Conservation (phyloP, 495 filamentous ascomycete genomes). For the Aspergillus bertholletiae region DNA sequence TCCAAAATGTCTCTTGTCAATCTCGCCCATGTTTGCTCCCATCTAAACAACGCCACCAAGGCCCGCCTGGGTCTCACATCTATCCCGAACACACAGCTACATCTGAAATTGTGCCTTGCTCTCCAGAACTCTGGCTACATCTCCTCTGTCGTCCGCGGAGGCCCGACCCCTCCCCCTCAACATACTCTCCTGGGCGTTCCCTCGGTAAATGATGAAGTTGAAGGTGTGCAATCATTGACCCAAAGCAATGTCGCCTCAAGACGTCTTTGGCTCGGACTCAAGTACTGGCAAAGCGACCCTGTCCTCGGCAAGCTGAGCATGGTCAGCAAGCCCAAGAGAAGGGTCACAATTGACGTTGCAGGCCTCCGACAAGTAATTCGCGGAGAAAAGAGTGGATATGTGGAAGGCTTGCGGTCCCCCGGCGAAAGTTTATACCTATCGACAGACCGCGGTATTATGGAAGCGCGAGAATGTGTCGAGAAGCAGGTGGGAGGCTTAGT, state of each 20-base stretch:
- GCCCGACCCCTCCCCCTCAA: constrained; percentile 59
- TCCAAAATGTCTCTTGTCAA: constrained; percentile 77
- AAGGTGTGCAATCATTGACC: constrained; percentile 57
- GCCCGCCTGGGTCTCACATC: constrained; percentile 85
- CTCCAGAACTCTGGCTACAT: constrained; percentile 83
- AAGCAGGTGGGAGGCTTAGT: constrained; percentile 81
- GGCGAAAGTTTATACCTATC: constrained; percentile 82
- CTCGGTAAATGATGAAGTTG: constrained; percentile 29
- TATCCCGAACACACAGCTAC: constrained; percentile 75
- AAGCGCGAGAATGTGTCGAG: constrained; percentile 82
- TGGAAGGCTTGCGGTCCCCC: constrained; percentile 68
- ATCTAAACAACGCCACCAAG: constrained; percentile 89
- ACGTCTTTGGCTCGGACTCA: constrained; percentile 87
- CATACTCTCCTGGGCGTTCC: constrained; percentile 47
- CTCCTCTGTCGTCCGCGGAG: constrained; percentile 75
- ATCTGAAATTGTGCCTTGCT: constrained; percentile 69
- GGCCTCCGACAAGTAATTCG: constrained; percentile 60
- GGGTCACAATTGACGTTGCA: constrained; percentile 59
- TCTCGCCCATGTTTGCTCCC: constrained; percentile 79
- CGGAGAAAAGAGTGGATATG: constrained; percentile 59
- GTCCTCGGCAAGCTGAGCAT: constrained; percentile 69
- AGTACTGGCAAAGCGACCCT: constrained; percentile 87
- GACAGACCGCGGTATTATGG: constrained; percentile 78
- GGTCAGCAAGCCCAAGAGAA: constrained; percentile 73
- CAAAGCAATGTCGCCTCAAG: constrained; percentile 72